Conservation (phyloP, 331 rosid genomes). For the Malus hybrid region DNA sequence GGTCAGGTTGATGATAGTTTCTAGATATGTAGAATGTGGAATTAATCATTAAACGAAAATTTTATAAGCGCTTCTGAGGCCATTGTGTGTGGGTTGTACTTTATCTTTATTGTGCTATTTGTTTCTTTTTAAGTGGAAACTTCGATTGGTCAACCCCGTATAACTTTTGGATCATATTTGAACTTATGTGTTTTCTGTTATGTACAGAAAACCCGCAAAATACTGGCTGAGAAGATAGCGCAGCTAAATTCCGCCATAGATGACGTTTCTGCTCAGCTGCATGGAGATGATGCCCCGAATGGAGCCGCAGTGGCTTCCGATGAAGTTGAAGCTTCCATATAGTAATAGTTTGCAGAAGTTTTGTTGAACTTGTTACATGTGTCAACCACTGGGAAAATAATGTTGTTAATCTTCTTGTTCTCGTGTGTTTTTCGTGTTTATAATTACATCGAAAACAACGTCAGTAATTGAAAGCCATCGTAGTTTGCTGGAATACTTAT, state of each 20-base stretch:
- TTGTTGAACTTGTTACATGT: background rate
- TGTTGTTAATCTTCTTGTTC: background rate
- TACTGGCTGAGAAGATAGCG: conserved; percentile 43
- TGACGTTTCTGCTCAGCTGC: conserved; percentile 35
- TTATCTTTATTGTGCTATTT: background rate
- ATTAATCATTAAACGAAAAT: background rate
- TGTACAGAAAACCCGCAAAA: conserved; percentile 45
- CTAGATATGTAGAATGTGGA: background rate
- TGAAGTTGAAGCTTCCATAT: conserved; percentile 36
- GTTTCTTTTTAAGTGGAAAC: background rate
- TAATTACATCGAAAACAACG: background rate
- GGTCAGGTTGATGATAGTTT: background rate
- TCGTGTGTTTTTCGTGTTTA: background rate
- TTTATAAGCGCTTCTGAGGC: background rate
- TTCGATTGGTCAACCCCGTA: background rate
- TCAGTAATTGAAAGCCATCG: background rate
- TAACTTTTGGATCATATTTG: background rate
- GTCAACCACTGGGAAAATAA: background rate
- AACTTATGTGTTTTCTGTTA: background rate
- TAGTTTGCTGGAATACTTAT: background rate
- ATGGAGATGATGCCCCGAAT: conserved; percentile 18
- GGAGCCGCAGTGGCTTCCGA: conserved; percentile 22
- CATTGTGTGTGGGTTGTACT: background rate
- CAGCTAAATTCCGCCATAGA: conserved; percentile 53
- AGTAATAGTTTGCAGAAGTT: background rate